Conservation (phyloP, 2,329 filamentous ascomycete species). For the Septoria petroselini region DNA sequence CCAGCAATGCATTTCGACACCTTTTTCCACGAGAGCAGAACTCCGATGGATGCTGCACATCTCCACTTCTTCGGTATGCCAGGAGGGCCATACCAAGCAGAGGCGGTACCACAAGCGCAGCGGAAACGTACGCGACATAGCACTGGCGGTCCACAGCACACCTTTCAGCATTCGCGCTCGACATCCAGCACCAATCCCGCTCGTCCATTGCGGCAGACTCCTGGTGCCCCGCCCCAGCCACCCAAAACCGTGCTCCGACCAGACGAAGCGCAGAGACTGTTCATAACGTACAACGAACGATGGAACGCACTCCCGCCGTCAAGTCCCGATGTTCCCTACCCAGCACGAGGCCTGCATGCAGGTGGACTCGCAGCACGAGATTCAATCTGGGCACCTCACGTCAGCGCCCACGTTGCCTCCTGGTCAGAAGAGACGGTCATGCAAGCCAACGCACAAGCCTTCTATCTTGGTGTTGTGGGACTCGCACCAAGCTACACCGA, state of each 20-base stretch:
- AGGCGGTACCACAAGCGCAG: constrained; percentile 7
- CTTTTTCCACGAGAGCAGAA: constrained; percentile 17
- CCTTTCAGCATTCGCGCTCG: constrained; percentile 3
- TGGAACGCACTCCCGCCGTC: constrained; percentile 31
- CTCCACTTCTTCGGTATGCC: constrained; percentile 27
- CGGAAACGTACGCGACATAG: constrained; percentile 24
- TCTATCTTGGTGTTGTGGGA: constrained; percentile 33
- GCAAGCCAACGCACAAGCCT: constrained; percentile 36
- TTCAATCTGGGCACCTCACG: constrained; percentile 30
- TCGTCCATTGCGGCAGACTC: constrained; percentile 6
- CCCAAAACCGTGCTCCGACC: constrained; percentile 28
- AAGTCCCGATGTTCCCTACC: constrained; percentile 33
- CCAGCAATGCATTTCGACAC: constrained; percentile 18
- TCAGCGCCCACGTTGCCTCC: constrained; percentile 24
- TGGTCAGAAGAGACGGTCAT: constrained; percentile 36
- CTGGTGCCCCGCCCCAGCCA: constrained; percentile 23
- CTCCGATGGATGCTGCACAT: constrained; percentile 15
- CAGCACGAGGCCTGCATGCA: constrained; percentile 32
- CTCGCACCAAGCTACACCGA: constrained; percentile 30
- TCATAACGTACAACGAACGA: constrained; percentile 31
- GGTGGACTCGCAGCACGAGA: constrained; percentile 26
- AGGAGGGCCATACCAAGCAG: constrained; percentile 8
- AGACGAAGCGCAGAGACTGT: constrained; percentile 32
- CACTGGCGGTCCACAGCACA: constrained; percentile 12
- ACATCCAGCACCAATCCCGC: constrained; percentile 12